Base-by-base conservation (phyloP, 352 stramenopile species). In the Phytopythium kandeliae region DNA sequence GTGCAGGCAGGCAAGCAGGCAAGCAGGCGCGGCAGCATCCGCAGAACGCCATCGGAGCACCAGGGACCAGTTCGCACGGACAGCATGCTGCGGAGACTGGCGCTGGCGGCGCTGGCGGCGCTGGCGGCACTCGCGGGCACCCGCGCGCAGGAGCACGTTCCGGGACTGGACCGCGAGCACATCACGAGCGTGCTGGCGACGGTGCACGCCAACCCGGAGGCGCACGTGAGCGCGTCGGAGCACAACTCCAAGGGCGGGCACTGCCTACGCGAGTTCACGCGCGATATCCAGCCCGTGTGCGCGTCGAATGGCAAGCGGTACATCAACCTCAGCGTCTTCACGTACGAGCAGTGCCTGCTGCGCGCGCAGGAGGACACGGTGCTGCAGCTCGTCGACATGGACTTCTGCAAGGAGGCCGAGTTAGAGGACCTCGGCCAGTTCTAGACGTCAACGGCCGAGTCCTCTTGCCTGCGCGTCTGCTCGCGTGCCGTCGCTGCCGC, bases 251-350 rank as follows among this genome's bases (percentile, higher is more conserved):
- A 59, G 10, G 41, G 65, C 38, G 54, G 46, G 31, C 65, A 74
- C 55, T 82, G 71, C 43, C 65, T 61, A 37, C 56, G 45, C 17
- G 19, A 67, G 11, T 83, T 85, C 45, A 83, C 69, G 41, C 68
- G 72, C 12, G 72, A 83, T 13, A 67, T 67, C 40, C 59, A 71
- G 21, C 66, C 60, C 1, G 71, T 85, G 31, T 87, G 76, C 48
- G 73, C 57, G 42, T 83, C 71, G 7, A 74, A 86, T 51, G 75
- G 75, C 46, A 71, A 66, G 47, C 65, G 69, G 34, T 78, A 83
- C 60, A 58, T 45, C 36, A 86, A 86, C 54, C 43, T 56, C 19
- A 84, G 71, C 49, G 72, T 84, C 54, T 80, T 86, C 36, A 51
- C 51, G 48, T 84, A 75, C 62, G 60, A 78, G 21, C 61, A 82